These are phyloP conservation scores for Ophiognomonia clavigignenti-juglandacearum DNA, from an alignment of 2,329 filamentous ascomycete species.

Conservation along the genomic window DNA sequence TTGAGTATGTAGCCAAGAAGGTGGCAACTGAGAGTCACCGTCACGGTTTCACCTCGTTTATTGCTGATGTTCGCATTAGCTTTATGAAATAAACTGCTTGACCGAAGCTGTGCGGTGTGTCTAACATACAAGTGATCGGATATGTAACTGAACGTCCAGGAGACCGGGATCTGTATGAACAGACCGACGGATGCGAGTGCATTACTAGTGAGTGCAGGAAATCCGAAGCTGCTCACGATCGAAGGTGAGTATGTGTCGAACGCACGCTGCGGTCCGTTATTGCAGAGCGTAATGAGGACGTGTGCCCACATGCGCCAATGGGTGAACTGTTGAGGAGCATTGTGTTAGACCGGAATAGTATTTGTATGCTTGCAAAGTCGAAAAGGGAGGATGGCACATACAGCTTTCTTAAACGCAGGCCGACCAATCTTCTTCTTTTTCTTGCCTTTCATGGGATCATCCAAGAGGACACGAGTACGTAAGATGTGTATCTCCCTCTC, in stretches of 20 bases:
- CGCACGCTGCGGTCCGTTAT: slow-evolving; percentile 41
- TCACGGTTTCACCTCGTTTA: slow-evolving; percentile 47
- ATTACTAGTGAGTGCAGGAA: slow-evolving; percentile 41
- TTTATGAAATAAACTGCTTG: too few species aligned
- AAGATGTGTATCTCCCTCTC: slow-evolving; percentile 28
- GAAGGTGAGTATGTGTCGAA: slow-evolving; percentile 50
- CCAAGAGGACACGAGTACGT: slow-evolving; percentile 25
- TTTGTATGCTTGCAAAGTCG: too few species aligned
- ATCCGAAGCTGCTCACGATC: slow-evolving; percentile 50
- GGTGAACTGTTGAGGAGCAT: slow-evolving; percentile 28
- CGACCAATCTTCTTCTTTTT: slow-evolving; percentile 25
- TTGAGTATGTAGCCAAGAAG: slow-evolving; percentile 50
- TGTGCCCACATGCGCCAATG: slow-evolving; percentile 49
- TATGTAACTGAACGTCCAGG: slow-evolving; percentile 43
- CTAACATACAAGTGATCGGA: slow-evolving; percentile 50
- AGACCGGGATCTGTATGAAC: slow-evolving; percentile 47
- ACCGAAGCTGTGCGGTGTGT: too few species aligned
- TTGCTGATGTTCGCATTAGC: too few species aligned
- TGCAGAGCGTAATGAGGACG: slow-evolving; percentile 44
- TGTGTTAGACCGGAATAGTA: too few species aligned
- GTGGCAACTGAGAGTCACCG: slow-evolving; percentile 41
- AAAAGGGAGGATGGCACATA: too few species aligned
- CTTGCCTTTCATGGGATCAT: slow-evolving; percentile 30
- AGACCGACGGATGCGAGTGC: slow-evolving; percentile 36
- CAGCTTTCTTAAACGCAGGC: slow-evolving; percentile 29